Evolutionary conservation across 257 asterid species (phyloP), one percentile per base, ranked within the genome.

Genomic region (Linderniella brevidens): DNA sequence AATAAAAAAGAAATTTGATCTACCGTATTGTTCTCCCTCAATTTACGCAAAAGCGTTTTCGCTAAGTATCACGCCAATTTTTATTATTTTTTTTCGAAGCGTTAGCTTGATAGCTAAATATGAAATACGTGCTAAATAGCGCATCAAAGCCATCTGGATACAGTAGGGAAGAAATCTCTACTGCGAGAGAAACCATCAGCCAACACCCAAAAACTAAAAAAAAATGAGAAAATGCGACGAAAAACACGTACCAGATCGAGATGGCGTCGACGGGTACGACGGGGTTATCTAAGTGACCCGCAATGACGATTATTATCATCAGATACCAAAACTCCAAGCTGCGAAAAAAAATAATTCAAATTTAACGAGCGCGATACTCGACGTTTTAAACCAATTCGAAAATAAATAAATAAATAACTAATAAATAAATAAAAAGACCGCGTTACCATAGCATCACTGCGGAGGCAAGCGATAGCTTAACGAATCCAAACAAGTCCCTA

Each of bases 281-380:
- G 45, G 96, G 87, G 58, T 85, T 76, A 10, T 73, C 68, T 77
- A 85, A 56, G 56, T 74, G 75, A 50, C 96, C 96, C 0, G 75
- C 84, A 45, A 85, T 70, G 11, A 81, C 84, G 29, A 85, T 51
- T 42, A 78, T 37, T 19, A 72, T 40, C 93, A 81, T 81, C 68
- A 78, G 62, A 64, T 80, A 85, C 96, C 96, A 85, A 49, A 80
- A 78, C 72, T 85, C 96, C 88, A 85, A 70, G 74, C 96, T 85
- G 78, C 85, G 62, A 44, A 44, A 44, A 44, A 44, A 42, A 42
- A 42, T 42, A 4, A 3, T n/a, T 44, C 19, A n/a, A n/a, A 15
- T 3, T n/a, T 9, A 13, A 13, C 11, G 15, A 9, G 1, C 18
- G 13, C 6, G 49, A 16, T 1, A 19, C 5, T 5, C 11, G 17